Evolutionary conservation across 805 yeast genomes (phyloP), one percentile per base, ranked within the genome.

Genomic region (Diddensiella caesifluorescens): DNA sequence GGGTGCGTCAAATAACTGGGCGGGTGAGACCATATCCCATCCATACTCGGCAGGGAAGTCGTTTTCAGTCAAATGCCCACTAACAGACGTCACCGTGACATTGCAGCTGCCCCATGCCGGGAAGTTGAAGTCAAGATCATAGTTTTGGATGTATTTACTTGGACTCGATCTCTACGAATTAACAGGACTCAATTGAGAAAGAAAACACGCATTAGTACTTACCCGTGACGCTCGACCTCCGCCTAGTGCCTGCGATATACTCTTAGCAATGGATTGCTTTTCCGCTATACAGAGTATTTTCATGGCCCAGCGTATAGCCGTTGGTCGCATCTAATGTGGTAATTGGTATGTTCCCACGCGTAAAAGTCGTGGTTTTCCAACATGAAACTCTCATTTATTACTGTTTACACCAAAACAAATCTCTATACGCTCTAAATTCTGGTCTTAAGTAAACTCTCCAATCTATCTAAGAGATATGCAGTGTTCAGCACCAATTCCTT

Each of bases 211-310:
- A 38, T 7, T 16, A 26, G 10, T 10, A 32, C 53, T 22, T 39
- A 48, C 53, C 7, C 71, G 55, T 3, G 60, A 55, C 12, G 69
- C 63, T 3, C 71, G 56, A 0, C 95, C 94, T 4, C 95, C 95
- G 13, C 92, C 79, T 2, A 92, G 71, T 1, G 81, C 80, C 28
- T 63, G 60, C 0, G 94, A 74, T 9, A 92, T 88, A 9, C 86
- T 82, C 59, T 81, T 86, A 2, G 97, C 94, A 37, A 92, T 92
- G 1, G 96, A 85, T 43, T 94, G 94, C 64, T 92, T 92, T 65
- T 92, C 99, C 2, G 99, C 98, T 43, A 92, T 96, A 64, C 97
- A 90, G 36, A 92, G 74, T 3, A 92, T 76, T 51, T 68, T 79
- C 92, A 40, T 34, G n/a, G 30, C 27, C 37, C 39, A 25, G 26